These are phyloP conservation scores for Leucosporidium creatinivorum DNA, from an alignment of 768 basidiomycete genomes.

Conservation along the genomic window DNA sequence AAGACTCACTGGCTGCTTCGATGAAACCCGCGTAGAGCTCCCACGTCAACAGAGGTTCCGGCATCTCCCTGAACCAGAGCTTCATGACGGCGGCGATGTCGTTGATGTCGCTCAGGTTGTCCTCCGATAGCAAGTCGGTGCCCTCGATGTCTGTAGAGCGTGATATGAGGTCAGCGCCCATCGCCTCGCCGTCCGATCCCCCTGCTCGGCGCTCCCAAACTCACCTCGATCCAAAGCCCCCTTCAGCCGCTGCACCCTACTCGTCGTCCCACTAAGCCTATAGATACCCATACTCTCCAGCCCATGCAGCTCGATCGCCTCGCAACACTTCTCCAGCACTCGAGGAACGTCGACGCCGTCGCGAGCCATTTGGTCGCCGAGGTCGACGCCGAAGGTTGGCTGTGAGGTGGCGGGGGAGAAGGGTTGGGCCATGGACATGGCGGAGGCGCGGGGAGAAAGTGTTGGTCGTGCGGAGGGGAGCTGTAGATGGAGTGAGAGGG, in stretches of 20 bases:
- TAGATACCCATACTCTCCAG: constrained; percentile 81
- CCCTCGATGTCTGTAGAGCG: constrained; percentile 61
- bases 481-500: constrained; percentile 34
- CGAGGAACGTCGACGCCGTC: constrained; percentile 83
- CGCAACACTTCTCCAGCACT: constrained; percentile 79
- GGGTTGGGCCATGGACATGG: constrained; percentile 15
- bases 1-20: constrained; percentile 78
- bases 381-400: constrained; percentile 87
- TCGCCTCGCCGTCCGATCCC: background rate
- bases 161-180: background rate
- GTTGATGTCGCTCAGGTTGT: constrained; percentile 92
- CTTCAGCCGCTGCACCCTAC: constrained; percentile 74
- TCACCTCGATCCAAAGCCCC: constrained; percentile 76
- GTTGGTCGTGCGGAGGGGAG: constrained; percentile 23
- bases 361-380: constrained; percentile 86
- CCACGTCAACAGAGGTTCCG: constrained; percentile 82
- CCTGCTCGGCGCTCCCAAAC: constrained; percentile 13
- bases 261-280: constrained; percentile 82
- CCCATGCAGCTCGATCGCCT: constrained; percentile 86
- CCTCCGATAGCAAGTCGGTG: constrained; percentile 76
- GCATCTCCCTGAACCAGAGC: constrained; percentile 91
- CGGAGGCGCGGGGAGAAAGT: constrained; percentile 33
- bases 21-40: constrained; percentile 83
- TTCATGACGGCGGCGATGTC: constrained; percentile 91
- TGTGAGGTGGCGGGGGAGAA: constrained; percentile 23